Percentiles rank a stretch among this genome's conserved stretches.
phyloP scores from a whole-genome alignment of 2,329 filamentous ascomycete species.

The Botrytis fabae region DNA sequence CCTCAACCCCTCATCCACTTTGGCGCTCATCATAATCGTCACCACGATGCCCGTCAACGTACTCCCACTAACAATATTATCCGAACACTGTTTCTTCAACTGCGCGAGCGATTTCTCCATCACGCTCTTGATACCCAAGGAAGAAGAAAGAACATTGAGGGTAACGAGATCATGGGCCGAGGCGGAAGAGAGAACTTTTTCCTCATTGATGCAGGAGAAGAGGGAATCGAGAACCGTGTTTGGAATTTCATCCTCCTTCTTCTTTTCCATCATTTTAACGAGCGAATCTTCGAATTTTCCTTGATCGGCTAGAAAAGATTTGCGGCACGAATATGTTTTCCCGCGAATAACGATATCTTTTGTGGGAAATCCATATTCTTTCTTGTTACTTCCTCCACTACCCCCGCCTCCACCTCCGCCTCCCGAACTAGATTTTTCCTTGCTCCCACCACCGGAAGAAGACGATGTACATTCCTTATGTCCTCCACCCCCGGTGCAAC shows the following conservation, averaged over 20 bases:
- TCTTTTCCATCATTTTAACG: slow-evolving; percentile 34
- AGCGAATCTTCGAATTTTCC: slow-evolving; percentile 36
- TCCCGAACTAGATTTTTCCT: background rate
- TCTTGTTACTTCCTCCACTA: slow-evolving; percentile 1
- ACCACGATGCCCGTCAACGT: slow-evolving; percentile 28
- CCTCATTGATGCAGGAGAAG: slow-evolving; percentile 36
- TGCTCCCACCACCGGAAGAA: background rate
- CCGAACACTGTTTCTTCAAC: slow-evolving; percentile 28
- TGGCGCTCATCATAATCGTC: slow-evolving; percentile 29
- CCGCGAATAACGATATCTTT: slow-evolving; percentile 36
- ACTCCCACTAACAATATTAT: background rate
- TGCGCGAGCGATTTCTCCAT: slow-evolving; percentile 27
- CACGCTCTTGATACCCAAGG: slow-evolving; percentile 29
- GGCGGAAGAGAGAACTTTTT: slow-evolving; percentile 25
- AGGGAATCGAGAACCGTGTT: slow-evolving; percentile 32
- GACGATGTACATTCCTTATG: background rate
- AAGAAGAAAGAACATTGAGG: slow-evolving; percentile 32
- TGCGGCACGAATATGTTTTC: slow-evolving; percentile 32
- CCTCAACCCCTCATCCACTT: slow-evolving; percentile 32
- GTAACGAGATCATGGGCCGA: slow-evolving; percentile 34
- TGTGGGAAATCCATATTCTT: slow-evolving; percentile 30
- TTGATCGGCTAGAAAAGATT: slow-evolving; percentile 32
- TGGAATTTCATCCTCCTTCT: slow-evolving; percentile 33
- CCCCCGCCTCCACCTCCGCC: background rate
- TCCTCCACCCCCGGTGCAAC: slow-evolving; percentile 3